Evolutionary conservation across 208 protist species (phyloP).

Genomic region (Vickermania ingenoplastis): DNA sequence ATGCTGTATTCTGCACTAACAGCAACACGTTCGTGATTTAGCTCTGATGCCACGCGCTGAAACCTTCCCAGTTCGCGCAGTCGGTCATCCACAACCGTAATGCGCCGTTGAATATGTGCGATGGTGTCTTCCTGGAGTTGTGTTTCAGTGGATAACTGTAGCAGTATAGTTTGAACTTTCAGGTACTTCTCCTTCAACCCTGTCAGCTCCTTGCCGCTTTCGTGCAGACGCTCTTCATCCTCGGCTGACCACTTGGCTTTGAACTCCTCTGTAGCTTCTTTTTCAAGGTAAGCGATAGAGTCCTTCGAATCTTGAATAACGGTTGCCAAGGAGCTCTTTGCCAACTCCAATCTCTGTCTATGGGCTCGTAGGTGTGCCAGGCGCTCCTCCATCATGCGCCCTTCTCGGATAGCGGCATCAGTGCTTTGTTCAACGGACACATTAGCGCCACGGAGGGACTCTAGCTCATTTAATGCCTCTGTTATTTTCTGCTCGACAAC

Average conservation of each 20-base stretch:
- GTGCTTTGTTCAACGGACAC: slow-evolving; percentile 30
- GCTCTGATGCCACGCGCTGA: slow-evolving; percentile 18
- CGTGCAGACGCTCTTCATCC: slow-evolving; percentile 66
- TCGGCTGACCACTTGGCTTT: slow-evolving; percentile 34
- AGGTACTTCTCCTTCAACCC: slow-evolving; percentile 19
- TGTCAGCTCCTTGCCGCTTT: slow-evolving; percentile 34
- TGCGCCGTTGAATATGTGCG: slow-evolving; percentile 39
- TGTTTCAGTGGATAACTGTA: slow-evolving; percentile 55
- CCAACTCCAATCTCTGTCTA: slow-evolving; percentile 31
- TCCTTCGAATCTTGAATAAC: slow-evolving; percentile 22
- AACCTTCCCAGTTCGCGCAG: slow-evolving; percentile 54
- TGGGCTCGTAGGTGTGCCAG: slow-evolving; percentile 24
- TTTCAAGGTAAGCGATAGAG: slow-evolving; percentile 20
- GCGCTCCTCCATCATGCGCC: slow-evolving; percentile 22
- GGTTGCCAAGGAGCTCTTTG: slow-evolving; percentile 34
- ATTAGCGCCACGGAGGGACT: slow-evolving; percentile 46
- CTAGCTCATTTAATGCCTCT: slow-evolving; percentile 64
- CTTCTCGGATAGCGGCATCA: slow-evolving; percentile 33
- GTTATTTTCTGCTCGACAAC: slow-evolving; percentile 68
- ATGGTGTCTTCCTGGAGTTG: slow-evolving; percentile 65
- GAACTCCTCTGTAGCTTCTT: slow-evolving; percentile 56
- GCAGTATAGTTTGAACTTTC: slow-evolving; percentile 24
- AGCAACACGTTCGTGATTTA: slow-evolving; percentile 29
- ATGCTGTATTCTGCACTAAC: slow-evolving; percentile 41
- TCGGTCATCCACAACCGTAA: slow-evolving; percentile 42